A percentile compares a stretch with the other conserved stretches of the same genome.
These are phyloP conservation scores for Gamarada debralockiae DNA, from an alignment of 495 filamentous ascomycete species.

Conservation along the genomic window DNA sequence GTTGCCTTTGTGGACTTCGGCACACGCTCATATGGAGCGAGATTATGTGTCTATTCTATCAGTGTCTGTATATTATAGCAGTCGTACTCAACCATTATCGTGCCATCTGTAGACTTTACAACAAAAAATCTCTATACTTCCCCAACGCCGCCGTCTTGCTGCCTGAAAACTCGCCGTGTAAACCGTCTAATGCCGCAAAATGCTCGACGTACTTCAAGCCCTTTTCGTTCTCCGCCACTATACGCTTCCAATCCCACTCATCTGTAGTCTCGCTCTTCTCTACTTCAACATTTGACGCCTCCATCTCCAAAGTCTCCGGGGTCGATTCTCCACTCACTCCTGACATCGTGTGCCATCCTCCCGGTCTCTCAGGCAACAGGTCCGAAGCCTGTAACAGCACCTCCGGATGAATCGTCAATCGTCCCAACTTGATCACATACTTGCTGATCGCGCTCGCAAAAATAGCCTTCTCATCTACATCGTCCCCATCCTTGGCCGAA, in stretches of 20 bases:
- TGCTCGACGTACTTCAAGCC: conserved; percentile 44
- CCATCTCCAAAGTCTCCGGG: conserved; percentile 23
- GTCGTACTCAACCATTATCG: too few species aligned
- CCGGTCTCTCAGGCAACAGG: conserved; percentile 54
- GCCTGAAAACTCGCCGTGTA: conserved; percentile 43
- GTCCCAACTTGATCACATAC: conserved; percentile 56
- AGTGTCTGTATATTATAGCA: too few species aligned
- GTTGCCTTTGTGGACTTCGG: too few species aligned
- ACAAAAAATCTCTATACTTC: conserved; percentile 35
- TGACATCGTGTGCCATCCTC: conserved; percentile 33
- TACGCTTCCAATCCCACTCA: conserved; percentile 45
- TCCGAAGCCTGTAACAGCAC: conserved; percentile 63
- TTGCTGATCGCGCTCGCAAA: conserved; percentile 51
- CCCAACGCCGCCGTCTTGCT: conserved; percentile 44
- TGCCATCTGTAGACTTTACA: too few species aligned
- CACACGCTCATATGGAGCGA: too few species aligned
- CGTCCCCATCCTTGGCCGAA: neutral
- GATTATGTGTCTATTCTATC: too few species aligned
- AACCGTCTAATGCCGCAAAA: conserved; percentile 46
- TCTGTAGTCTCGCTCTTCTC: neutral
- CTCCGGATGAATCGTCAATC: conserved; percentile 82
- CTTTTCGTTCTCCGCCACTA: conserved; percentile 40
- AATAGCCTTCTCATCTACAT: conserved; percentile 32
- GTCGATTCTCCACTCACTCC: conserved; percentile 21
- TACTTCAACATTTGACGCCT: conserved; percentile 21